Conservation (phyloP, 345 rosid genomes). For the Moringa oleifera region DNA sequence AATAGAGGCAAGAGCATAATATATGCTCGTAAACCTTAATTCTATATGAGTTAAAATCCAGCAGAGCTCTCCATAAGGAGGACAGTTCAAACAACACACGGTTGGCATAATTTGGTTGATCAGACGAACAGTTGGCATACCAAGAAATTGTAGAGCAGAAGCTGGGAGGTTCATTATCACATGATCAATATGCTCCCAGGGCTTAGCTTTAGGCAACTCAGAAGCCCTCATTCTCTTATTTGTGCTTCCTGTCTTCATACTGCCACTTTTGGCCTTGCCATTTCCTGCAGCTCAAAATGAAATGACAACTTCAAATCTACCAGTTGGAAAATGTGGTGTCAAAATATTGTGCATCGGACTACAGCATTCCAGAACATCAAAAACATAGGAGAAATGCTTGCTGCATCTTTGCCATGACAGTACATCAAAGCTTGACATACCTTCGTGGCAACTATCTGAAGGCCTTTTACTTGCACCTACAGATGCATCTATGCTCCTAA, state of each 20-base stretch:
- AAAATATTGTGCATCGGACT: not conserved
- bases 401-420: constrained; percentile 5
- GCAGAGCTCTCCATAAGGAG: not conserved
- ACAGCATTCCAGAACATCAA: not conserved
- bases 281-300: constrained; percentile 19
- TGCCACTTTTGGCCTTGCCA: constrained; percentile 24
- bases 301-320: not conserved
- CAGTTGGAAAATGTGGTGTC: not conserved
- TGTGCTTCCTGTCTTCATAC: constrained; percentile 35
- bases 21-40: no score
- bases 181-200: constrained; percentile 93
- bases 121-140: no score
- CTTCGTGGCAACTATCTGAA: constrained; percentile 41
- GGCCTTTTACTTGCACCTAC: constrained; percentile 39
- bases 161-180: constrained; percentile 98
- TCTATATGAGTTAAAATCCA: not conserved
- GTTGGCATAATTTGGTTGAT: not conserved
- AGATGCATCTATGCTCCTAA: constrained; percentile 25
- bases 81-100: not conserved
- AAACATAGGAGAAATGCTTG: not conserved
- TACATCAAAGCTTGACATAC: constrained; percentile 26
- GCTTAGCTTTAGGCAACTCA: constrained; percentile 40
- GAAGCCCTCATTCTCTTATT: constrained; percentile 62
- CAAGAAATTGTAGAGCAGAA: constrained; percentile 82
- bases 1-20: no score